Percentiles rank a stretch among this genome's conserved stretches.
phyloP scores from a whole-genome alignment of 805 yeast species.

The Teunomyces cretensis region DNA sequence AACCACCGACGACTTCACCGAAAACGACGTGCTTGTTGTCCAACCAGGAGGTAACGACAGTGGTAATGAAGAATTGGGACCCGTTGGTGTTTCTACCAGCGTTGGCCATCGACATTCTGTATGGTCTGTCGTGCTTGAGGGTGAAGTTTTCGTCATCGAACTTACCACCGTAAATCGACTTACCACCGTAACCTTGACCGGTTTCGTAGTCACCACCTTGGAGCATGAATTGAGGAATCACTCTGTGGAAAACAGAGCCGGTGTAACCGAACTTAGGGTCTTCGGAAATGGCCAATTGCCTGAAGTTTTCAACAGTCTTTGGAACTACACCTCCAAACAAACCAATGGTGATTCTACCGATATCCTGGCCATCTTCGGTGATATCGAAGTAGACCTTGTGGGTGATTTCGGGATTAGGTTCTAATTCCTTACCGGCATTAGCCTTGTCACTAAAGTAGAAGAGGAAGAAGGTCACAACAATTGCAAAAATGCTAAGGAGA shows the following conservation, averaged over 20 bases:
- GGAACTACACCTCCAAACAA: constrained; percentile 81
- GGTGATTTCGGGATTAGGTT: constrained; percentile 59
- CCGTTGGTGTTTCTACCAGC: constrained; percentile 82
- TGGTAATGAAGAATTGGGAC: constrained; percentile 93
- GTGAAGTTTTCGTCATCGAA: constrained; percentile 78
- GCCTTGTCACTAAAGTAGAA: constrained; percentile 10
- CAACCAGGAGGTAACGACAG: constrained; percentile 88
- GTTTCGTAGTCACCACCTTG: constrained; percentile 87
- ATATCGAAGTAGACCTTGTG: constrained; percentile 84
- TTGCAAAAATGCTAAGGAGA: constrained; percentile 11
- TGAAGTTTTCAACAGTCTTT: constrained; percentile 86
- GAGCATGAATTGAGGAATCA: constrained; percentile 71
- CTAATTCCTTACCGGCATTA: constrained; percentile 11
- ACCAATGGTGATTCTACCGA: constrained; percentile 87
- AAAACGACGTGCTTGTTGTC: constrained; percentile 95
- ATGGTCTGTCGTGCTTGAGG: constrained; percentile 68
- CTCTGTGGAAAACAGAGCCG: constrained; percentile 68
- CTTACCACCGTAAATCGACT: constrained; percentile 71
- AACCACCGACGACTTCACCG: constrained; percentile 89
- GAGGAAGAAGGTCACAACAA: constrained; percentile 11
- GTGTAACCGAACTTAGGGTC: constrained; percentile 67
- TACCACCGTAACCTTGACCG: constrained; percentile 76
- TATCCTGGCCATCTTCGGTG: constrained; percentile 68
- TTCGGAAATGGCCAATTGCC: constrained; percentile 61
- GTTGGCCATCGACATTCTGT: constrained; percentile 75